Evolutionary conservation across 179 eudicot species (phyloP).

Genomic region (Gypsophila paniculata): DNA sequence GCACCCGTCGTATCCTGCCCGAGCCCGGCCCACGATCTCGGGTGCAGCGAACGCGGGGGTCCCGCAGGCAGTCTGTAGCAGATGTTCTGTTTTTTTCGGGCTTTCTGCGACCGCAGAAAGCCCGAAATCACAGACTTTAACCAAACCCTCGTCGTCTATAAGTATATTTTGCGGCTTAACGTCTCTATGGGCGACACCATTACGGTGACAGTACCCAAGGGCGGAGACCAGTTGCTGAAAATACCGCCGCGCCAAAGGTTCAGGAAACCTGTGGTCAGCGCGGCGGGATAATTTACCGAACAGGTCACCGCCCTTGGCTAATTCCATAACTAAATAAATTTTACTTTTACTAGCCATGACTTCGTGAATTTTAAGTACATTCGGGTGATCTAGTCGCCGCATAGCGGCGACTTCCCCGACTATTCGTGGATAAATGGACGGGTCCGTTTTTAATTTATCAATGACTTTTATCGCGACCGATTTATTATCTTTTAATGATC

Average conservation of each 20-base stretch:
- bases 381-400: constrained; percentile 36
- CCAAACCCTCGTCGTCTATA: constrained; percentile 31
- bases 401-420: constrained; percentile 41
- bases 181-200: constrained; percentile 42
- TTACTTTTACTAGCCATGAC: constrained; percentile 35
- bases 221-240: constrained; percentile 42
- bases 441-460: constrained; percentile 31
- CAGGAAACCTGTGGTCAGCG: constrained; percentile 35
- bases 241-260: constrained; percentile 35
- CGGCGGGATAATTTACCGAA: constrained; percentile 31
- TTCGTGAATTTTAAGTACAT: constrained; percentile 36
- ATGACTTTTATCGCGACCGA: constrained; percentile 39
- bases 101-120: constrained; percentile 36
- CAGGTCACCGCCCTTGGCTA: constrained; percentile 41
- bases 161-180: constrained; percentile 41
- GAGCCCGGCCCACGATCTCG: constrained; percentile 34
- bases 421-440: constrained; percentile 29
- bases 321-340: constrained; percentile 41
- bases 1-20: constrained; percentile 42
- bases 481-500: constrained; percentile 9
- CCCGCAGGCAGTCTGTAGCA: constrained; percentile 42
- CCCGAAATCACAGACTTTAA: constrained; percentile 41
- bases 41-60: constrained; percentile 54
- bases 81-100: neutral
- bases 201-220: constrained; percentile 34